Evolutionary conservation across 202 grass and related monocot species (phyloP).

Genomic region (Setaria viridis): DNA sequence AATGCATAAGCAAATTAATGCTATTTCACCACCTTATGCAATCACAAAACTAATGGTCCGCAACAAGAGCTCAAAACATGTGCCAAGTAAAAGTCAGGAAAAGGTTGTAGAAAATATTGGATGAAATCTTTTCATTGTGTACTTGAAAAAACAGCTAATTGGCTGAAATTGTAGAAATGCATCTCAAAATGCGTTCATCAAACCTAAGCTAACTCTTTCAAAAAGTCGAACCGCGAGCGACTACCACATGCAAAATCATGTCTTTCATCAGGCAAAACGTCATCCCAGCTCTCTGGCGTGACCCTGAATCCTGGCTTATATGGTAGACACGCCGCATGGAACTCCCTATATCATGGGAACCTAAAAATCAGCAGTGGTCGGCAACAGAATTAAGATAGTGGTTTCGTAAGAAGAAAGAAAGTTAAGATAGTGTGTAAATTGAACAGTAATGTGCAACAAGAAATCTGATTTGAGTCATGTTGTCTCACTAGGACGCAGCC

Average conservation of each 20-base stretch:
- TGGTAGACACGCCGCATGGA: neutral
- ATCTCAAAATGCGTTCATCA: neutral
- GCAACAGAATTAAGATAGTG: neutral
- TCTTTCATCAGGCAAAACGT: no score
- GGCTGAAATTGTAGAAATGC: neutral
- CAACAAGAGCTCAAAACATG: neutral
- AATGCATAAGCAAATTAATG: neutral
- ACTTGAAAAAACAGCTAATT: neutral
- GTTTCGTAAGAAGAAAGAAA: no score
- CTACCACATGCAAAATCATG: no score
- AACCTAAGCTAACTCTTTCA: neutral
- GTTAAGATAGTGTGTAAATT: neutral
- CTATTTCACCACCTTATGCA: neutral
- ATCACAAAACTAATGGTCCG: neutral
- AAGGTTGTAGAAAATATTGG: constrained; percentile 1
- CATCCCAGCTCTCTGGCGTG: neutral
- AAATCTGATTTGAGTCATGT: neutral
- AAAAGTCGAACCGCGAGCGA: no score
- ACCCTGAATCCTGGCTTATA: neutral
- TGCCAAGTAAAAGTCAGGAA: neutral
- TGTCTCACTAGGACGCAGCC: neutral
- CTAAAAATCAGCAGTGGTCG: neutral
- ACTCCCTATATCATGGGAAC: neutral
- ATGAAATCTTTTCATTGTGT: neutral
- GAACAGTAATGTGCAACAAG: no score